Conservation (phyloP, 495 filamentous ascomycete species). For the Penicillium desertorum region DNA sequence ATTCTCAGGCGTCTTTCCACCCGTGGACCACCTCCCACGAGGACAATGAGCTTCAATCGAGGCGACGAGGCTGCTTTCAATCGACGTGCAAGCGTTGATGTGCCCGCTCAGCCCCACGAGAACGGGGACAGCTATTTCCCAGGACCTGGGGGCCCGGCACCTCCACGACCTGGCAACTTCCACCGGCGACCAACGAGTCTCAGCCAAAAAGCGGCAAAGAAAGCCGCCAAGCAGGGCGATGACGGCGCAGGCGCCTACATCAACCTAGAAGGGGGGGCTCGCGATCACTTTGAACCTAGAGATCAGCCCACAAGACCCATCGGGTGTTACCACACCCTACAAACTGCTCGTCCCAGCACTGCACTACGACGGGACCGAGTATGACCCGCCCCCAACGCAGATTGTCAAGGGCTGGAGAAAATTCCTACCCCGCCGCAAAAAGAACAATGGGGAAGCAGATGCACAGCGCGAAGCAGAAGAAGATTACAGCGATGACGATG, state of each 20-base stretch:
- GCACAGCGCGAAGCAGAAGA: constrained; percentile 23
- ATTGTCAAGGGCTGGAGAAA: constrained; percentile 48
- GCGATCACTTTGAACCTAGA: constrained; percentile 87
- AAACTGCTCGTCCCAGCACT: constrained; percentile 80
- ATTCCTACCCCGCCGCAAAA: constrained; percentile 36
- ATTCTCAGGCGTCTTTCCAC: constrained; percentile 55
- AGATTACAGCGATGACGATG: constrained; percentile 29
- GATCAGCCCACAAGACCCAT: constrained; percentile 77
- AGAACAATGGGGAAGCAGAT: constrained; percentile 21
- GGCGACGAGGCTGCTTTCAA: constrained; percentile 15
- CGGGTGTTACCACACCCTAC: constrained; percentile 86
- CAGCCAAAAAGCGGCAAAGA: constrained; percentile 55
- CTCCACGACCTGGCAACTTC: constrained; percentile 53
- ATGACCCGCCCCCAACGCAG: constrained; percentile 40
- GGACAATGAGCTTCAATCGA: constrained; percentile 41
- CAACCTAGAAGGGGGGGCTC: constrained; percentile 71
- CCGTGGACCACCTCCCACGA: constrained; percentile 42
- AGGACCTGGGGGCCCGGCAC: constrained; percentile 20
- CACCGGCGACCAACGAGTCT: constrained; percentile 72
- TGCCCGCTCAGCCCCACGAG: constrained; percentile 33
- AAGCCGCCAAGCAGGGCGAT: constrained; percentile 38
- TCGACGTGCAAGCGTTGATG: constrained; percentile 44
- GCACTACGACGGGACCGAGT: constrained; percentile 48
- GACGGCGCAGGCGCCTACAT: constrained; percentile 49
- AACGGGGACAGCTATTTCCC: constrained; percentile 45